Evolutionary conservation across 2,329 filamentous ascomycete species (phyloP), one percentile per base, ranked within the genome.

Genomic region (Nectriaceae sp.): DNA sequence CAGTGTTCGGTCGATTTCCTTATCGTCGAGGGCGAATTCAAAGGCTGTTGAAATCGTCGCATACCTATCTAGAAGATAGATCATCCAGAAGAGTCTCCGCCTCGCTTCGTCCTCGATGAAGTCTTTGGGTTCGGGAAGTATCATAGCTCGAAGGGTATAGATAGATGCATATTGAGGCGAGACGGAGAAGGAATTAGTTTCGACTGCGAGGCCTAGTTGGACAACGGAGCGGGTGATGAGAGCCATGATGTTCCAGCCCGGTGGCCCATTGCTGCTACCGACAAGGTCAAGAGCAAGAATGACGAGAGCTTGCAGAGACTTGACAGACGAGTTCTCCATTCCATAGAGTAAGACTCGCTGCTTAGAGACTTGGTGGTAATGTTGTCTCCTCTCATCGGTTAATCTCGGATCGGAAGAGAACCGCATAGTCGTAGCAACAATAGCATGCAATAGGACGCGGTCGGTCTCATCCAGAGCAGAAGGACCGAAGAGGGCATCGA

Each of bases 51-150:
- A 87, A 47, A 96, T 86, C 1, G 91, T 96, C 1, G 90, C 90
- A 64, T 96, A 96, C 42, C 92, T 81, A 65, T 97, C 92, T 5
- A 97, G 77, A 11, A 96, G 73, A 64, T 96, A 97, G 11, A 96
- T 85, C 85, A 95, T 93, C 92, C 92, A 97, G 68, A 97, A 96
- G 1, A 96, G 75, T 21, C 92, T 79, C 21, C 92, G 80, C 21
- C 91, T 78, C 36, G 89, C 88, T 67, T 97, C 92, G 52, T 96
- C 92, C 65, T 96, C 91, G 47, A 96, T 87, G 68, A 92, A 96
- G 52, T 90, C 88, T 42, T 83, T 85, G 0, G 92, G 82, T 52
- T 96, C 90, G 0, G 90, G 88, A 0, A 96, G 75, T 3, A 93
- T 85, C 74, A 92, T 92, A 15, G 91, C 90, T 46, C 91, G 80